These are phyloP conservation scores for Xanthoconium purpureum DNA, from an alignment of 768 basidiomycete genomes.

Conservation along the genomic window DNA sequence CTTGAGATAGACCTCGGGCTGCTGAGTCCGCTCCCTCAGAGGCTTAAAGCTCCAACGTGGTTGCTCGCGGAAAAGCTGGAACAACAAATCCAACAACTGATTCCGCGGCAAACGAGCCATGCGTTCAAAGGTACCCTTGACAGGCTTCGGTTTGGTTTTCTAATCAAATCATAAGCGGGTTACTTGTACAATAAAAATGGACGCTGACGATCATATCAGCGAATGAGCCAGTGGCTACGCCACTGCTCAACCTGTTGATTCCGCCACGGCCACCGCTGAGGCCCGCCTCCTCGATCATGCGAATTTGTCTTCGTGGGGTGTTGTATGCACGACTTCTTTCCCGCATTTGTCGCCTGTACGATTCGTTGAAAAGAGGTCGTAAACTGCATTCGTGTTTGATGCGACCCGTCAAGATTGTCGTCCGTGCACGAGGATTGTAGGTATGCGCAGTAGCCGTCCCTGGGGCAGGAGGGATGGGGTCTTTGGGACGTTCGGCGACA, in stretches of 20 bases:
- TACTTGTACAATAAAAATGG: background rate
- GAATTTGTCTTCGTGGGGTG: conserved; percentile 62
- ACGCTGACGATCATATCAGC: conserved; percentile 61
- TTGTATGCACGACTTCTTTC: conserved; percentile 65
- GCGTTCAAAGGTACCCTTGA: conserved; percentile 76
- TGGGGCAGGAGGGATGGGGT: conserved; percentile 39
- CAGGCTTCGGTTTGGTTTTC: conserved; percentile 65
- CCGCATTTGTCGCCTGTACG: conserved; percentile 70
- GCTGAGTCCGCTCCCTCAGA: conserved; percentile 75
- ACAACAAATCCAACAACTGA: conserved; percentile 82
- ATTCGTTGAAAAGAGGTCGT: conserved; percentile 62
- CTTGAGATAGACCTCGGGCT: conserved; percentile 85
- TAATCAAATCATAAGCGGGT: conserved; percentile 13
- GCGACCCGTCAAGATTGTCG: conserved; percentile 73
- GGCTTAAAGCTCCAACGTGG: conserved; percentile 81
- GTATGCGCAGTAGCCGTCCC: conserved; percentile 38
- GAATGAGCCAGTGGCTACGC: conserved; percentile 61
- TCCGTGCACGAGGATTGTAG: conserved; percentile 60
- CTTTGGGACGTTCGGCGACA: conserved; percentile 79
- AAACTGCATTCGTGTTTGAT: conserved; percentile 81
- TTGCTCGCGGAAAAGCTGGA: conserved; percentile 70
- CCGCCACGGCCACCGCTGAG: conserved; percentile 67
- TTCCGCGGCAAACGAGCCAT: conserved; percentile 90
- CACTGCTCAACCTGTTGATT: conserved; percentile 77
- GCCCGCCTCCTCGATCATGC: conserved; percentile 70